These are phyloP conservation scores for Sugiyamaella paludigena DNA, from an alignment of 1,139 yeast species.

Conservation along the genomic window DNA sequence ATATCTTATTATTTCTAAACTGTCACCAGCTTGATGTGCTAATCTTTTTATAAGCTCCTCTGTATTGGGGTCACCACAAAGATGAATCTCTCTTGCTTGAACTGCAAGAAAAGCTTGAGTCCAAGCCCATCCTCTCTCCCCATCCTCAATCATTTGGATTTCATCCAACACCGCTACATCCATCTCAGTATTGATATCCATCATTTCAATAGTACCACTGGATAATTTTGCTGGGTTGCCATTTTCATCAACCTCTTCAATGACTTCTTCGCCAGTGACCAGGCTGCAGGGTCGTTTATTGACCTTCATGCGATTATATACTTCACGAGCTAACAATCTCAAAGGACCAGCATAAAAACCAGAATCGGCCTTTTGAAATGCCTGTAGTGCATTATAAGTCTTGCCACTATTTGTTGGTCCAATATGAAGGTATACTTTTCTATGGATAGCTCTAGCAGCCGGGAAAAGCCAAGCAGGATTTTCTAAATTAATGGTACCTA, in stretches of 20 bases:
- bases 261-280: conserved; percentile 90
- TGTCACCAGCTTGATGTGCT: conserved; percentile 74
- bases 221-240: conserved; percentile 74
- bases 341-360: conserved; percentile 97
- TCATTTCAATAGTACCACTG: conserved; percentile 94
- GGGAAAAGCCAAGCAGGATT: conserved; percentile 86
- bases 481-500: conserved; percentile 20
- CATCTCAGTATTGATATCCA: conserved; percentile 60
- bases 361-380: conserved; percentile 61
- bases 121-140: conserved; percentile 89
- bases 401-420: conserved; percentile 99
- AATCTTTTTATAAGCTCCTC: conserved; percentile 62
- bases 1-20: conserved; percentile 62
- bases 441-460: conserved; percentile 71
- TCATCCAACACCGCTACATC: conserved; percentile 94
- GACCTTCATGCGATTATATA: conserved; percentile 72
- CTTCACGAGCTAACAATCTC: conserved; percentile 84
- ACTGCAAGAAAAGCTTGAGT: conserved; percentile 87
- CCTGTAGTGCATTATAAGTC: conserved; percentile 76
- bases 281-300: conserved; percentile 74
- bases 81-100: conserved; percentile 77
- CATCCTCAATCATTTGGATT: conserved; percentile 89
- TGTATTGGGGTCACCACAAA: conserved; percentile 90
- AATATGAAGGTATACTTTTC: conserved; percentile 83
- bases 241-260: conserved; percentile 59